phyloP scores from a whole-genome alignment of 495 filamentous ascomycete species.

The Penicillium bialowiezense region DNA sequence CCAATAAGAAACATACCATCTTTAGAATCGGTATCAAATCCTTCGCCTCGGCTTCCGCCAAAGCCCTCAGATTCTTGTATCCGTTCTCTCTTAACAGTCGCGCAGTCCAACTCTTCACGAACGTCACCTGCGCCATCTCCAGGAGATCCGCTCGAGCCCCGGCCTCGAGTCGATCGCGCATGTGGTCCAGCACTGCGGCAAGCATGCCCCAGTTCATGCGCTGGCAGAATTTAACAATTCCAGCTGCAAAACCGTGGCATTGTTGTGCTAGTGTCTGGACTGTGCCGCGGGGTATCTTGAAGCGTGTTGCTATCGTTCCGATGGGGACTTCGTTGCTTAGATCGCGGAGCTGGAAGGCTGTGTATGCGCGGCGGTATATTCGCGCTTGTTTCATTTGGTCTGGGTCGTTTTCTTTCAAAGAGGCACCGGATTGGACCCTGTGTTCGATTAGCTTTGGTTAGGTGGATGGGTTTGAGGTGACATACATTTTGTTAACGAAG shows the following conservation, averaged over 20 bases:
- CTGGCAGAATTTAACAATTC: constrained; percentile 73
- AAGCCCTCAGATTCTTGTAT: constrained; percentile 60
- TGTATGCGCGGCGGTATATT: constrained; percentile 75
- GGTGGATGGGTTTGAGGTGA: neutral
- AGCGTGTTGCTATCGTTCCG: constrained; percentile 65
- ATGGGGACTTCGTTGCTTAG: constrained; percentile 78
- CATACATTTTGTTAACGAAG: constrained; percentile 69
- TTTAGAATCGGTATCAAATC: constrained; percentile 68
- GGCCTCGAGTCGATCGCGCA: constrained; percentile 69
- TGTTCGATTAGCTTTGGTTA: constrained; percentile 21
- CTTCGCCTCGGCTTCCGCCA: constrained; percentile 66
- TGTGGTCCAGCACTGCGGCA: constrained; percentile 73
- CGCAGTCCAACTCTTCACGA: constrained; percentile 75
- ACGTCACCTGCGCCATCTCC: constrained; percentile 70
- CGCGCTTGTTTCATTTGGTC: constrained; percentile 58
- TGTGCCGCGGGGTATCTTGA: constrained; percentile 63
- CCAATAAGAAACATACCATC: constrained; percentile 49
- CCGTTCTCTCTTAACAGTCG: constrained; percentile 77
- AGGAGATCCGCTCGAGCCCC: constrained; percentile 73
- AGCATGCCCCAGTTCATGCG: constrained; percentile 73
- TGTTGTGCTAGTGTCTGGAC: constrained; percentile 73
- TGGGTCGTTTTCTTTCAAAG: constrained; percentile 60
- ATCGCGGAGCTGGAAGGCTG: constrained; percentile 77
- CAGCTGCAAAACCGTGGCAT: constrained; percentile 75
- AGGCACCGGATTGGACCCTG: constrained; percentile 66